Evolutionary conservation across 225 moss, liverwort and hornwort genomes (phyloP), one percentile per base, ranked within the genome.

Genomic region (Asterella californica): DNA sequence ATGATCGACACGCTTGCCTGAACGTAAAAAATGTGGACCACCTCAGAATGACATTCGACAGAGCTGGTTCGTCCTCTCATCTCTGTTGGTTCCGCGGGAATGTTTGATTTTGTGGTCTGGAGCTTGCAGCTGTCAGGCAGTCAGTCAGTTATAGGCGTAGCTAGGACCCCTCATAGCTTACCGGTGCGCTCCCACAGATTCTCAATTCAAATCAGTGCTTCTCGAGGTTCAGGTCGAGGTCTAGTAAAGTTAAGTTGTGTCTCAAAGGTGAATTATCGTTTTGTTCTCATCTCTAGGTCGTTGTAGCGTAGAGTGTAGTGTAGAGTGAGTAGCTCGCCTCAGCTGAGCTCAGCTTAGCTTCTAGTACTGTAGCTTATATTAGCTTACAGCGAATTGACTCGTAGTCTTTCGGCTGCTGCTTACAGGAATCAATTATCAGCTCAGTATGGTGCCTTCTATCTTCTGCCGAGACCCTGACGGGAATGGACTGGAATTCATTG

Each of bases 391-490:
- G 52, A 52, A 52, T 52, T 52, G 52, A 52, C 52, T 52, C 52
- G 52, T 11, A 42, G 42, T 42, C 42, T 7, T 42, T 42, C 33
- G 52, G 27, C 15, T 75, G 52, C 32, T 76, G 34, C 27, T 3
- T 42, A 38, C 85, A 85, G 85, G 82, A 63, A 85, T 85, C 27
- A 29, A 69, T 45, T 85, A 82, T 63, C 85, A 85, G 72, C 76
- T 24, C 15, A 85, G 85, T 70, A 33, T 42, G 17, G 79, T 85
- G 54, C 85, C 85, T 45, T 85, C 85, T 5, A 32, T 85, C 25
- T 85, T 85, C 72, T 60, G 76, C 47, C 85, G 85, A 18, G 85
- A 85, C 34, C 85, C 82, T 10, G 85, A 85, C 34, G 85, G 85
- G 22, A 85, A 85, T 38, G 82, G 85, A 17, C 49, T 85, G 49